phyloP scores from a whole-genome alignment of 1,139 yeast genomes.

The Kurtzmaniella quercitrusa region DNA sequence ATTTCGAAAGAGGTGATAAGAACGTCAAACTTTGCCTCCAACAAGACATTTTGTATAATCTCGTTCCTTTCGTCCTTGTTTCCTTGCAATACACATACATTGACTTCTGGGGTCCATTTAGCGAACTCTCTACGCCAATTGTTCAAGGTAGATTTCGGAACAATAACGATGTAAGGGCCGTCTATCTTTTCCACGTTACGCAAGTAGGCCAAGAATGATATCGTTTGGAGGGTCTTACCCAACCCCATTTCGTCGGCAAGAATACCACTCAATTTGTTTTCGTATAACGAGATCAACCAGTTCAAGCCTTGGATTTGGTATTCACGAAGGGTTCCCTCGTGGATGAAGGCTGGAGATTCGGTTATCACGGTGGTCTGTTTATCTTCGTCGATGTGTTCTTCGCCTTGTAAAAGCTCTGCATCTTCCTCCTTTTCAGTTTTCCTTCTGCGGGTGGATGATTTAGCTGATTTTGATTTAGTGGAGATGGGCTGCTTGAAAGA shows the following conservation, averaged over 20 bases:
- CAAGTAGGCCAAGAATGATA: slow-evolving; percentile 72
- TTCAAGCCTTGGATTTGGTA: slow-evolving; percentile 91
- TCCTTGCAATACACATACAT: slow-evolving; percentile 65
- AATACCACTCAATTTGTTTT: slow-evolving; percentile 83
- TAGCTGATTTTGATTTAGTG: slow-evolving; percentile 8
- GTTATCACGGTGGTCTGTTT: slow-evolving; percentile 51
- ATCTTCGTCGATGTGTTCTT: slow-evolving; percentile 45
- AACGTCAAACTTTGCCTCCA: slow-evolving; percentile 67
- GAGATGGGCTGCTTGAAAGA: slow-evolving; percentile 19
- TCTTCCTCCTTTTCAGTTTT: slow-evolving; percentile 71
- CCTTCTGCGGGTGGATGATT: slow-evolving; percentile 33
- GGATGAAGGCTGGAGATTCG: slow-evolving; percentile 60
- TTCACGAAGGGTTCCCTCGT: slow-evolving; percentile 59
- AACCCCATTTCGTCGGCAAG: slow-evolving; percentile 98
- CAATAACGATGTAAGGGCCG: slow-evolving; percentile 73
- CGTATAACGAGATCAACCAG: slow-evolving; percentile 82
- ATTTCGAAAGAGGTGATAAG: slow-evolving; percentile 72
- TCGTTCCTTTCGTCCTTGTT: slow-evolving; percentile 61
- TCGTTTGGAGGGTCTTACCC: slow-evolving; percentile 93
- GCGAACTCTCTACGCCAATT: slow-evolving; percentile 78
- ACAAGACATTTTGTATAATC: slow-evolving; percentile 46
- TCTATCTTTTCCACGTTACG: slow-evolving; percentile 54
- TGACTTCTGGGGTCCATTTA: slow-evolving; percentile 76
- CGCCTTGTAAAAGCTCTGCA: slow-evolving; percentile 58
- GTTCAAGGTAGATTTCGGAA: slow-evolving; percentile 76